Evolutionary conservation across 352 stramenopile species (phyloP), one percentile per base, ranked within the genome.

Genomic region (Pythium pyrilobum): DNA sequence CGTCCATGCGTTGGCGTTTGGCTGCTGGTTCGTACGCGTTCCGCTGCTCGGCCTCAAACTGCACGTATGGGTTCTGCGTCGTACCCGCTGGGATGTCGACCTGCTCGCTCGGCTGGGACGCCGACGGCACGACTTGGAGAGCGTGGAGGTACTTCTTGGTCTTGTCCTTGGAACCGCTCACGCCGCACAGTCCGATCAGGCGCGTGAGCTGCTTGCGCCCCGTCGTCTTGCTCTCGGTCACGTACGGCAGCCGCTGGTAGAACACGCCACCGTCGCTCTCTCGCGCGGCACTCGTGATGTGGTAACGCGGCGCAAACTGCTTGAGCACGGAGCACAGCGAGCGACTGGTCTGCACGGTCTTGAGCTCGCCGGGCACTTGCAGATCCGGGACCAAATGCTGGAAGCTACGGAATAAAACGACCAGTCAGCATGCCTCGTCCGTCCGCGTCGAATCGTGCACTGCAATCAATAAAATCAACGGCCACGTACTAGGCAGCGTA

Each of bases 101-200:
- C 7, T 74, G 56, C 15, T 76, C 63, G 28, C 49, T 54, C 16
- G 49, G 69, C 25, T 74, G 57, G 4, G 64, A 48, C 1, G 56
- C 62, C 27, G 57, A 62, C 0, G 77, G 71, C 3, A 72, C 59
- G 21, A 92, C 74, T 31, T 90, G 79, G 3, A 92, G 59, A 3
- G 81, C 81, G 41, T 92, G 81, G 11, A 92, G 66, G 53, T 88
- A 92, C 62, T 92, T 92, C 38, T 78, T 81, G 3, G 68, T 64
- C 65, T 89, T 88, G 61, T 92, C 73, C 54, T 87, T 87, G 33
- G 67, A 59, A 13, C 55, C 62, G 34, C 67, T 87, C 0, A 87
- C 67, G 25, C 74, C 71, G 28, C 73, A 82, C 20, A 92, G 68
- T 5, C 70, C 72, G 55, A 92, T 92, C 16, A 92, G 55, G 13